Base-by-base conservation (phyloP, 2,329 filamentous ascomycete species). In the Colletotrichum kahawae region DNA sequence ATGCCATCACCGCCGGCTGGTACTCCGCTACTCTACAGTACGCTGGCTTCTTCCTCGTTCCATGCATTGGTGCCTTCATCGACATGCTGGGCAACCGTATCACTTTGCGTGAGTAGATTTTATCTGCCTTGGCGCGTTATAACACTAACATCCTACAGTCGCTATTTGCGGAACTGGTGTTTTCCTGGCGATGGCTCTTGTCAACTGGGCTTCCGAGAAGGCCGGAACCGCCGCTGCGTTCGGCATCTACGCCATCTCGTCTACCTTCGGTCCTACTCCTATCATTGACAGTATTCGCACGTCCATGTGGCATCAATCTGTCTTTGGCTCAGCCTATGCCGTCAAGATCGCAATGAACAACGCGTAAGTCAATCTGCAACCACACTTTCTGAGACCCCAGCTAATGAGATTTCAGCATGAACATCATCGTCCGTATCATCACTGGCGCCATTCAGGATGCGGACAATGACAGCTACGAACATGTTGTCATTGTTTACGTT, bases 271-370 rank as follows among this genome's bases (percentile, higher is more conserved):
- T 0, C 90, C 91, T 0, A 91, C 90, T 0, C 84, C 88, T 5
- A 90, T 92, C 73, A 91, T 93, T 67, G 91, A 93, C 78, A 85
- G 88, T 27, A 90, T 92, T 31, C 89, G 91, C 18, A 92, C 91
- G 0, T 87, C 87, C 1, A 88, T 93, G 81, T 92, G 90, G 88
- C 85, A 91, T 31, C 88, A 90, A 71, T 88, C 88, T 4, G 88
- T 91, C 0, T 93, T 92, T 73, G 91, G 91, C 0, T 88, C 90
- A 0, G 91, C 88, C 0, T 92, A 92, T 74, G 86, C 90, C 1
- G 81, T 92, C 71, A 93, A 93, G 74, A 88, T 92, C 43, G 89
- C 89, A 27, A 89, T 92, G 79, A 92, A 92, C 79, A 93, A 93
- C 80, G 72, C 67, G 75, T 75, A 48, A 70, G 70, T 70, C 4